Base-by-base conservation (phyloP, 208 protist species). In the Crithidia sp. region DNA sequence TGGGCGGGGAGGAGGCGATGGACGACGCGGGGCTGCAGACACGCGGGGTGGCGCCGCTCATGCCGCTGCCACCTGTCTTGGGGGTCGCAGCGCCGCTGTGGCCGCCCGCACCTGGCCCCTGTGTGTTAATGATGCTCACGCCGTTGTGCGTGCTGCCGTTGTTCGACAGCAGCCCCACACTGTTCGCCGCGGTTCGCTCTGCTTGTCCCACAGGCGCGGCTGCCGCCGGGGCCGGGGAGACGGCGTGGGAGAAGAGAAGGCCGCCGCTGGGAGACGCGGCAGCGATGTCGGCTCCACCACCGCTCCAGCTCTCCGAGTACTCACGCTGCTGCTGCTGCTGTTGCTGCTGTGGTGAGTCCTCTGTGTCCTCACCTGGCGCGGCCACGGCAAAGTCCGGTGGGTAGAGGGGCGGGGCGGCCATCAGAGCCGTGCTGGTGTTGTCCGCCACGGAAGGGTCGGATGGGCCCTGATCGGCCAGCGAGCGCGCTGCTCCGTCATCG, bases 291-390 rank as follows among this genome's bases (percentile, higher is more conserved):
- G 49, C 37, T 45, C 60, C 7, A 44, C 55, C 19, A 14, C 44
- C 54, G 39, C 16, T 45, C 62, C 72, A 71, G 36, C 19, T 60
- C 58, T 77, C 72, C 16, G 39, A 52, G 43, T 66, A 61, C 41
- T 61, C 37, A 12, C 28, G 40, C 63, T 12, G 56, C 19, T 17
- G 71, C 45, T 53, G 62, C 37, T 43, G 70, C 28, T 28, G n/a
- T n/a, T 19, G 54, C 19, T 16, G 19, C 7, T 12, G 28, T 28
- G 28, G 1, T 28, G 13, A 9, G 16, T 68, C 64, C 0, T 70
- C 57, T 43, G n/a, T 49, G 45, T 19, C 5, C 37, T 28, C 53
- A 45, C 36, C 37, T 8, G 36, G 47, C 41, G 41, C 13, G 41
- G 3, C 43, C 44, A 43, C 71, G n/a, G 62, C 39, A 36, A 45